phyloP scores from a whole-genome alignment of 352 stramenopile genomes.

The Pilasporangium apinafurcum region DNA sequence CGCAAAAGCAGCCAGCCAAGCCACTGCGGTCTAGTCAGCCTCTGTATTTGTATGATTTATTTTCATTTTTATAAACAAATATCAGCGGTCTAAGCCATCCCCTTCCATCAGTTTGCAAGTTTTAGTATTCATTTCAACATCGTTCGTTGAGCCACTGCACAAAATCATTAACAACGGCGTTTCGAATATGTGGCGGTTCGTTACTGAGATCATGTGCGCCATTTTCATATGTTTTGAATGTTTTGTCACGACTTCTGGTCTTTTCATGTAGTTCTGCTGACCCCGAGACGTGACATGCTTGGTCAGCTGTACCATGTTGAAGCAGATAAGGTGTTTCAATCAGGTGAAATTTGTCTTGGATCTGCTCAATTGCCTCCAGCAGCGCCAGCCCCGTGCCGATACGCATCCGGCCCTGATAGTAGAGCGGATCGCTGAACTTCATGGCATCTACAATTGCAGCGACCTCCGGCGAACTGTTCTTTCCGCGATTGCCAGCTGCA shows the following conservation, averaged over 20 bases:
- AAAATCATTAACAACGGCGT: slow-evolving; percentile 63
- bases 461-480: slow-evolving; percentile 58
- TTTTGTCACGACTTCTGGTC: slow-evolving; percentile 60
- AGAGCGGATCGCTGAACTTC: slow-evolving; percentile 56
- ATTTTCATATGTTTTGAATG: slow-evolving; percentile 51
- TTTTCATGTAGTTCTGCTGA: slow-evolving; percentile 49
- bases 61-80: too few relatives aligned
- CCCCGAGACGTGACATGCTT: slow-evolving; percentile 60
- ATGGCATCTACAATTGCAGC: slow-evolving; percentile 41
- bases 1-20: slow-evolving; percentile 43
- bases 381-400: slow-evolving; percentile 70
- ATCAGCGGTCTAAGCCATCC: too few relatives aligned
- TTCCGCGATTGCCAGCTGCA: slow-evolving; percentile 42
- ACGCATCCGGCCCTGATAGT: slow-evolving; percentile 67
- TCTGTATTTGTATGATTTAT: too few relatives aligned
- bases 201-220: slow-evolving; percentile 68
- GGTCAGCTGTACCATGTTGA: slow-evolving; percentile 63
- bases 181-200: slow-evolving; percentile 54
- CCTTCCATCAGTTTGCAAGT: too few relatives aligned
- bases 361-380: slow-evolving; percentile 43
- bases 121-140: slow-evolving; percentile 3
- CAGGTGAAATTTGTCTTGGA: slow-evolving; percentile 47
- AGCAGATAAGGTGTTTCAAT: slow-evolving; percentile 76
- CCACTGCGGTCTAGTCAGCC: slow-evolving; percentile 22
- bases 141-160: slow-evolving; percentile 60